A percentile compares a stretch with the other conserved stretches of the same genome.
Conservation (phyloP, 2,329 filamentous ascomycete species). For the Balansia obtecta region DNA sequence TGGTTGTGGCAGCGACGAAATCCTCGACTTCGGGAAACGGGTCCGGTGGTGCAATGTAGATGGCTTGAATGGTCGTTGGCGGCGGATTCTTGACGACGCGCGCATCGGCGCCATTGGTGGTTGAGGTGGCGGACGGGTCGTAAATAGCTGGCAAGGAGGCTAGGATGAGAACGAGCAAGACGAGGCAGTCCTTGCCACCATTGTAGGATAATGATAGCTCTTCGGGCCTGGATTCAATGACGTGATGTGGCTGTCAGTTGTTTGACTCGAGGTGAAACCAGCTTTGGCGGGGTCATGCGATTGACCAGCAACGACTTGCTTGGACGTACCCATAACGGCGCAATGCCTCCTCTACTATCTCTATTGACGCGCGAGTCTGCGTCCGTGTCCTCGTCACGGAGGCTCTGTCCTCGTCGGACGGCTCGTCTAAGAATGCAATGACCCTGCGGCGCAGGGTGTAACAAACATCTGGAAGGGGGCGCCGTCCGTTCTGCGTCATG, state of each 20-base stretch:
- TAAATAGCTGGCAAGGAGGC: conserved; percentile 36
- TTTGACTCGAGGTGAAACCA: not conserved
- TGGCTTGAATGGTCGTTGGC: conserved; percentile 49
- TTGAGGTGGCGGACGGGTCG: conserved; percentile 12
- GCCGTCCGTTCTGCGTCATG: conserved; percentile 6
- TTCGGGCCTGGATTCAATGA: conserved; percentile 44
- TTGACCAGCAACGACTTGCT: no score
- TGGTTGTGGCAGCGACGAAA: conserved; percentile 60
- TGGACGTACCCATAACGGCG: conserved; percentile 52
- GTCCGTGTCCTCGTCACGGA: conserved; percentile 56
- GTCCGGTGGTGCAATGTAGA: conserved; percentile 78
- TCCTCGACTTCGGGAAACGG: conserved; percentile 78
- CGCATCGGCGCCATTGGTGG: conserved; percentile 7
- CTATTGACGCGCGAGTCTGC: conserved; percentile 61
- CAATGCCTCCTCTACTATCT: conserved; percentile 64
- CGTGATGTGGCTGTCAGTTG: not conserved
- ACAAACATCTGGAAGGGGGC: conserved; percentile 26
- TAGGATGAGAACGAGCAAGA: conserved; percentile 79
- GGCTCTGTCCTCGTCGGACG: conserved; percentile 40
- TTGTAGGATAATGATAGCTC: conserved; percentile 90
- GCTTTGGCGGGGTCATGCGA: not conserved
- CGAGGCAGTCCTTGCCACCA: conserved; percentile 93
- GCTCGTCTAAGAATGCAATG: conserved; percentile 49
- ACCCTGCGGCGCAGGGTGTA: conserved; percentile 46
- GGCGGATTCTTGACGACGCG: conserved; percentile 21